Conservation (phyloP, 1,284 basidiomycete species). For the Melampsora americana region DNA sequence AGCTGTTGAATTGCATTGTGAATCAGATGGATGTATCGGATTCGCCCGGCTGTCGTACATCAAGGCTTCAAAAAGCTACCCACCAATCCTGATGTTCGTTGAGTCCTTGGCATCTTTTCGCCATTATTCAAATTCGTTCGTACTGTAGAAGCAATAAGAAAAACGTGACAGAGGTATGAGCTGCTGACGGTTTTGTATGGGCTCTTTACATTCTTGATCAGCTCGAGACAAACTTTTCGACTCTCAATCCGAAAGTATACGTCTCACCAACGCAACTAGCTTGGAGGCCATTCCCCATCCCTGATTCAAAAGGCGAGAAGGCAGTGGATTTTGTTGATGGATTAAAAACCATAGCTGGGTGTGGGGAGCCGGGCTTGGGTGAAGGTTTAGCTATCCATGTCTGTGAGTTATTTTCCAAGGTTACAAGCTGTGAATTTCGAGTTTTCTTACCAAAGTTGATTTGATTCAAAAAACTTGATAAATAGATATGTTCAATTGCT, state of each 20-base stretch:
- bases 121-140: too few species aligned
- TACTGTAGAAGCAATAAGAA: too few species aligned
- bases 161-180: too few species aligned
- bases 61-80: slow-evolving; percentile 62
- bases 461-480: too few species aligned
- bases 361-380: too few species aligned
- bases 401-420: too few species aligned
- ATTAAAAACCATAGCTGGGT: too few species aligned
- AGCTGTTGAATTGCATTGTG: not conserved
- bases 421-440: slow-evolving; percentile 48
- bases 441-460: too few species aligned
- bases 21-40: slow-evolving; percentile 59
- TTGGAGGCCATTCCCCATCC: slow-evolving; percentile 66
- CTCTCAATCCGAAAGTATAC: slow-evolving; percentile 63
- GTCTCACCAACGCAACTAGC: slow-evolving; percentile 64
- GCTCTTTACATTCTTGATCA: too few species aligned
- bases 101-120: slow-evolving; percentile 44
- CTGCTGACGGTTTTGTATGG: too few species aligned
- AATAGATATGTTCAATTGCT: too few species aligned
- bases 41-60: slow-evolving; percentile 68
- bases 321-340: slow-evolving; percentile 60
- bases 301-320: slow-evolving; percentile 53
- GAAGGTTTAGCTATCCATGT: too few species aligned
- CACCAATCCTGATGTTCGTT: slow-evolving; percentile 63
- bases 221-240: slow-evolving; percentile 63